Base-by-base conservation (phyloP, 2,329 filamentous ascomycete genomes). In the Sclerotinia minor region DNA sequence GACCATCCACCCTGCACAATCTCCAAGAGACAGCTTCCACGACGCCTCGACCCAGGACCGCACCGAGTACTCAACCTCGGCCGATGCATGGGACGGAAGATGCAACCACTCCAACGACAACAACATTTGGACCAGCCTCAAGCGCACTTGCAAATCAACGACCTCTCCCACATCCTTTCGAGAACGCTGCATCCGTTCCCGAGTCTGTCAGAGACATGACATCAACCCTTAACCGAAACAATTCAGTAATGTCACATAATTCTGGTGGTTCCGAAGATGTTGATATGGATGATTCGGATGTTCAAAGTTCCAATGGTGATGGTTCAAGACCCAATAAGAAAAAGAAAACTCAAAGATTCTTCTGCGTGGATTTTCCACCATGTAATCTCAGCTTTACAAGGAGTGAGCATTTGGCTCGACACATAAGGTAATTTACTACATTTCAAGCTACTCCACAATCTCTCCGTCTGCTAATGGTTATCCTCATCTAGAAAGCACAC, bases 341-440 rank as follows among this genome's bases (percentile, higher is more conserved):
- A 85, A 97, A 97, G 81, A 97, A 97, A 79, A 92, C 93, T 0
- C 93, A 97, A 78, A 88, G 92, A 57, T 99, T 99, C 79, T 97
- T 94, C 79, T 99, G 95, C 80, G 96, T 91, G 5, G 93, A 97
- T 44, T 98, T 92, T 74, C 94, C 94, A 35, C 94, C 94, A 5
- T 99, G 95, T 79, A 94, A 90, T 75, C 79, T 99, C 68, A 97
- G 93, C 79, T 99, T 99, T 77, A 98, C 95, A 0, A 84, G 95
- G 70, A 98, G 94, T 76, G 95, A 99, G 78, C 95, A 99, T 81
- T 80, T 99, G 69, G 94, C 94, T 21, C 87, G 95, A 64, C 95
- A 99, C 76, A 98, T 99, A 74, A 88, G 94, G 89, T 94, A 84
- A 71, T 81, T 67, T 47, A 41, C 72, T 57, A 29, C 21, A 8